These are phyloP conservation scores for Miamiensis avidus DNA, from an alignment of 169 alveolate species.

Conservation along the genomic window DNA sequence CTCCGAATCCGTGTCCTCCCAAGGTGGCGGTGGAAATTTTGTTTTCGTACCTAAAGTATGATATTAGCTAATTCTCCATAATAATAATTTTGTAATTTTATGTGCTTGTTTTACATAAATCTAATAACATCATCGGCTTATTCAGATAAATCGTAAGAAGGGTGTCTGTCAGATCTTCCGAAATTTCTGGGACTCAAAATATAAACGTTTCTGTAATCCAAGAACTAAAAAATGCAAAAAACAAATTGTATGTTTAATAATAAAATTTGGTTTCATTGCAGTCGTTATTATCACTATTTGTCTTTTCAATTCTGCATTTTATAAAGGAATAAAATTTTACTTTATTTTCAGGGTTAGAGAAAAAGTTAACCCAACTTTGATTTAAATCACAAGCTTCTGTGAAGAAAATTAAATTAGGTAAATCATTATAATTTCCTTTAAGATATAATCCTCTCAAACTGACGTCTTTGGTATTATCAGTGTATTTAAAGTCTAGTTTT, in stretches of 20 bases:
- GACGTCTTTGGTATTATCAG: constrained; percentile 48
- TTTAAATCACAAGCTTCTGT: constrained; percentile 65
- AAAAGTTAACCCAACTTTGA: constrained; percentile 62
- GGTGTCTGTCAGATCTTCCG: constrained; percentile 70
- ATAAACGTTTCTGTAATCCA: constrained; percentile 63
- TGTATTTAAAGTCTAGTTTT: constrained; percentile 35
- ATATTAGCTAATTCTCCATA: no score
- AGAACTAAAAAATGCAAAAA: constrained; percentile 17
- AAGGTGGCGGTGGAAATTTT: constrained; percentile 63
- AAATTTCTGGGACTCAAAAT: constrained; percentile 67
- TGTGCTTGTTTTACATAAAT: constrained; percentile 71
- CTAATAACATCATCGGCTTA: constrained; percentile 65
- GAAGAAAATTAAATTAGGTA: constrained; percentile 67
- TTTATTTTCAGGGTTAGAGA: constrained; percentile 53
- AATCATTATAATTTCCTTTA: constrained; percentile 60
- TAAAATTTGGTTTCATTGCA: no score
- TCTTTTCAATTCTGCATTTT: no score
- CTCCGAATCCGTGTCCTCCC: constrained; percentile 83
- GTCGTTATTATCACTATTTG: no score
- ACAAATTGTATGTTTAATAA: no score
- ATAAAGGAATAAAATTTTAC: no score
- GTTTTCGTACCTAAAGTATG: constrained; percentile 12
- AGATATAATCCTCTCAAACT: constrained; percentile 60
- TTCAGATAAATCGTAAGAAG: constrained; percentile 62
- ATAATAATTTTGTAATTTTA: no score